These are phyloP conservation scores for Hemisphaericaspora subhashii DNA, from an alignment of 1,139 yeast genomes.

Conservation along the genomic window DNA sequence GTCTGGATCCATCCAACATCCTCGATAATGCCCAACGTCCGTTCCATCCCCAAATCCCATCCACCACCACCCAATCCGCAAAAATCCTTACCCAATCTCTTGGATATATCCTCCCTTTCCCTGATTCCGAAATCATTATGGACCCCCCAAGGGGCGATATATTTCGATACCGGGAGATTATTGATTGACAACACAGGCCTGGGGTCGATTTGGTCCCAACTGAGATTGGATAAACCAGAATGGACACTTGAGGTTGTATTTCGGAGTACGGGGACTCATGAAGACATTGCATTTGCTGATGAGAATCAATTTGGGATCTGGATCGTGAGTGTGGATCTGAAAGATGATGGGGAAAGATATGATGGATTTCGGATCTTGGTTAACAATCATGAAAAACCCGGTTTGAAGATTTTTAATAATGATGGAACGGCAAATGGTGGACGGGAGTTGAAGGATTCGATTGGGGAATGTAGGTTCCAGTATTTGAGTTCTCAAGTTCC, in stretches of 20 bases:
- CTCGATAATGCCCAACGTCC: background rate
- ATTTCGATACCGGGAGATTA: conserved; percentile 41
- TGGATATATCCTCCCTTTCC: background rate
- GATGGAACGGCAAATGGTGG: conserved; percentile 40
- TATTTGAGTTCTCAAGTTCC: conserved; percentile 73
- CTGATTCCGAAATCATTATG: too few relatives aligned
- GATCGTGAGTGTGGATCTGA: conserved; percentile 34
- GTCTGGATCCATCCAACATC: background rate
- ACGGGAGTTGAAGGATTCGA: conserved; percentile 28
- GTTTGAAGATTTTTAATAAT: conserved; percentile 56
- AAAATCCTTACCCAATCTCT: conserved; percentile 1
- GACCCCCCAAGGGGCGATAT: conserved; percentile 28
- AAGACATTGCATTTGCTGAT: conserved; percentile 25
- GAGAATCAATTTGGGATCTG: conserved; percentile 56
- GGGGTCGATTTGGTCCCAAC: conserved; percentile 54
- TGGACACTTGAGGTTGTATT: conserved; percentile 65
- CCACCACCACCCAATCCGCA: background rate
- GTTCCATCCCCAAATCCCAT: background rate
- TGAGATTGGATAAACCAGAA: conserved; percentile 34
- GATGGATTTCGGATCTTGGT: conserved; percentile 64
- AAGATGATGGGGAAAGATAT: conserved; percentile 49
- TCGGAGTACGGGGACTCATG: conserved; percentile 51
- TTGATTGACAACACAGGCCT: conserved; percentile 32
- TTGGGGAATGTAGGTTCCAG: conserved; percentile 58
- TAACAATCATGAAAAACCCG: conserved; percentile 48